Evolutionary conservation across 1,284 basidiomycete species (phyloP), one percentile per base, ranked within the genome.

Genomic region (Neotropicomus parvogracilis): DNA sequence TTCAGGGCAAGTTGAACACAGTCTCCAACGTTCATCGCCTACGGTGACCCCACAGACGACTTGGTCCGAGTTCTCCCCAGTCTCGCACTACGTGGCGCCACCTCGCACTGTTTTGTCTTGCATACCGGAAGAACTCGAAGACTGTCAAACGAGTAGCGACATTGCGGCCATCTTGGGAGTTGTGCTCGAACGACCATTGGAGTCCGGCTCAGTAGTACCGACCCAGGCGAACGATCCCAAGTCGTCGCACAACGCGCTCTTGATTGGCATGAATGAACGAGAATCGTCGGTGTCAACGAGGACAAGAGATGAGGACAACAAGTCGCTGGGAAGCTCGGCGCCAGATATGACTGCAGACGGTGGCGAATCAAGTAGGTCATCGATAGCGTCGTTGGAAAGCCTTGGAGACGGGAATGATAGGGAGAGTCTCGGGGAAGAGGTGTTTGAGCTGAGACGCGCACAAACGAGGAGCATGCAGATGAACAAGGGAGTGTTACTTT

Each of bases 381-480:
- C 61, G 26, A 50, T 35, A 20, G 41, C 19, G 33, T 64, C 66
- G 17, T 45, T 64, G 20, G 53, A 59, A 40, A 68, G 59, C 42
- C 36, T 66, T 6, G 53, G 48, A 31, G 44, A 42, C 4, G 44
- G 24, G 31, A 37, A 42, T 9, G 57, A 66, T 16, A 62, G 37
- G 28, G 58, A 52, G 37, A 64, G 64, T 19, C 60, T 64, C 26
- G 56, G 57, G 13, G 72, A 68, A 33, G 59, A 59, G 27, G 57
- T 60, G 4, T 75, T 71, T 52, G 72, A 78, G 47, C 64, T 77
- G 32, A 68, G 66, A 51, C 67, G 72, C 10, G 75, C 67, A 3
- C 73, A 71, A 35, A 71, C 74, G 33, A 71, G 68, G 56, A 78
- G 75, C 50, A 65, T 78, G 55, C 71, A 76, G 55, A 63, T 75